These are phyloP conservation scores for Nidula niveotomentosa DNA, from an alignment of 1,284 basidiomycete genomes.

Conservation along the genomic window DNA sequence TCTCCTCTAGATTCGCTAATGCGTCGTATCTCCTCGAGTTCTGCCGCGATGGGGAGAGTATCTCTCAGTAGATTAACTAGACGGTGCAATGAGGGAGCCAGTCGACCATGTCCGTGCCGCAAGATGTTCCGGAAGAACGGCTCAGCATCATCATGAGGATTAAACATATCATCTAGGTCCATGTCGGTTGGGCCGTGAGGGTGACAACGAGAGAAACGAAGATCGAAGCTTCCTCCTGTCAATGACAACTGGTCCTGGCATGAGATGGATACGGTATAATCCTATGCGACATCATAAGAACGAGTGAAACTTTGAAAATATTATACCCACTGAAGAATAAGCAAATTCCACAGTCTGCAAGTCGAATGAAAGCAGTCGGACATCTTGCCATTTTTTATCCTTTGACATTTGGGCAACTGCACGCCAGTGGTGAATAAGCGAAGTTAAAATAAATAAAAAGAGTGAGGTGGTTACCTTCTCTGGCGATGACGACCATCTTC, in stretches of 20 bases:
- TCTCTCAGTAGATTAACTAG: conserved; percentile 68
- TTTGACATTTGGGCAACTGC: conserved; percentile 82
- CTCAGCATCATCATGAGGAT: conserved; percentile 75
- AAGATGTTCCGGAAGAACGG: conserved; percentile 66
- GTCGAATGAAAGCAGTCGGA: conserved; percentile 83
- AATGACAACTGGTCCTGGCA: conserved; percentile 71
- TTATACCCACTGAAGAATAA: conserved; percentile 55
- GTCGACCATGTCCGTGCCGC: conserved; percentile 61
- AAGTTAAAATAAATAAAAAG: conserved; percentile 3
- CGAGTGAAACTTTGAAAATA: background rate
- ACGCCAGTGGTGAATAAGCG: conserved; percentile 6
- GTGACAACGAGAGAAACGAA: conserved; percentile 64
- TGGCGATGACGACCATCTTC: conserved; percentile 89
- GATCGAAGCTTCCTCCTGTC: conserved; percentile 64
- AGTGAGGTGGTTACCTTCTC: conserved; percentile 58
- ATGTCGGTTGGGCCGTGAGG: conserved; percentile 19
- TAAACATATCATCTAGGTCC: conserved; percentile 34
- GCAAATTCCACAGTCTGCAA: conserved; percentile 87
- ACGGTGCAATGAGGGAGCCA: conserved; percentile 60
- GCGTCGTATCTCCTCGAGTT: conserved; percentile 61
- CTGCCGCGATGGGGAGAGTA: conserved; percentile 71
- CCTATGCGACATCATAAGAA: conserved; percentile 32
- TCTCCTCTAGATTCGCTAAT: conserved; percentile 33
- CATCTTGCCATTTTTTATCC: conserved; percentile 66
- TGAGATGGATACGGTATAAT: conserved; percentile 72